Conservation (phyloP, 129 eudicot genomes). For the Centrapalus pauciflorus region DNA sequence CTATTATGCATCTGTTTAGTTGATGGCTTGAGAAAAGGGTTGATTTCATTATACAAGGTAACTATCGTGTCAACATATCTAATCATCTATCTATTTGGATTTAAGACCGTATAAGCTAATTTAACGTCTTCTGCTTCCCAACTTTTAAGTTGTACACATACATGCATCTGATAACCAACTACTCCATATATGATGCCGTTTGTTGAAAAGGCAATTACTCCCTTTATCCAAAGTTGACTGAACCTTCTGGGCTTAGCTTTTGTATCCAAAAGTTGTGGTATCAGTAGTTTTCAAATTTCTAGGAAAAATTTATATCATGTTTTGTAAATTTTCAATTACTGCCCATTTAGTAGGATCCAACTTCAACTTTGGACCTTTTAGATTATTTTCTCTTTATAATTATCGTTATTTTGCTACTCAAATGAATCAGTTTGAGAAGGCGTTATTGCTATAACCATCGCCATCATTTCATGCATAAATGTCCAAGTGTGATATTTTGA, state of each 20-base stretch:
- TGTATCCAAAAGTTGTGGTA: neutral
- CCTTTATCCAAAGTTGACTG: no score
- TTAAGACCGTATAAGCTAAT: neutral
- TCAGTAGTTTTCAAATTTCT: neutral
- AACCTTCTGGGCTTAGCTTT: neutral
- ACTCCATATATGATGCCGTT: neutral
- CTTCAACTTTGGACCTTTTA: neutral
- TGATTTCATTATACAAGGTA: no score
- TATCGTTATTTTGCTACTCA: neutral
- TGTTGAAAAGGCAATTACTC: no score
- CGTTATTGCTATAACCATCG: neutral
- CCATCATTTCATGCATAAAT: neutral
- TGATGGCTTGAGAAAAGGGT: neutral
- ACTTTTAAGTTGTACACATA: no score
- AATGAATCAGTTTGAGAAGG: neutral
- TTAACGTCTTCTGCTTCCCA: no score
- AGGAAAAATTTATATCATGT: neutral
- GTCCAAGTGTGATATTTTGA: neutral
- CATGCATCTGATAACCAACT: no score
- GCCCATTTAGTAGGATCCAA: neutral
- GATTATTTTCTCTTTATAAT: neutral
- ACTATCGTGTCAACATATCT: no score
- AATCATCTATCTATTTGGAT: neutral
- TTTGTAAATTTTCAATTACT: neutral
- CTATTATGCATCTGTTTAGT: no score